phyloP scores from a whole-genome alignment of 1,284 basidiomycete species.

The Cystobasidium pallidum region DNA sequence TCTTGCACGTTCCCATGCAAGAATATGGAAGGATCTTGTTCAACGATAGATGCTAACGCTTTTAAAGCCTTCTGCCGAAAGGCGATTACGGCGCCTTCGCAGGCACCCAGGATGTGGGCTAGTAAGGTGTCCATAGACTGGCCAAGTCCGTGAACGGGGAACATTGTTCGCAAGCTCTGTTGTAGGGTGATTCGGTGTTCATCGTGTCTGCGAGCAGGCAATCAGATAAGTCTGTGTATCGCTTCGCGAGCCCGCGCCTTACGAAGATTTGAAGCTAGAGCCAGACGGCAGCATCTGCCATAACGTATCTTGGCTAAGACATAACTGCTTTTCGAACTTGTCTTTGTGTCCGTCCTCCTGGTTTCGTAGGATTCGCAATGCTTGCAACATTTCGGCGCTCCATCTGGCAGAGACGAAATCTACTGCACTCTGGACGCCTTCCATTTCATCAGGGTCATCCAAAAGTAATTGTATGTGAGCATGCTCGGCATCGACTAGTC shows the following conservation, averaged over 20 bases:
- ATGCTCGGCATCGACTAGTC: constrained; percentile 66
- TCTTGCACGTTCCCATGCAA: constrained; percentile 51
- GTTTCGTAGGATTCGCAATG: constrained; percentile 56
- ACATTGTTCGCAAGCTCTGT: constrained; percentile 71
- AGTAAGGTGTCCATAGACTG: constrained; percentile 79
- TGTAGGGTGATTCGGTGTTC: constrained; percentile 60
- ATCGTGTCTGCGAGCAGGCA: background rate
- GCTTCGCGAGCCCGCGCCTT: background rate
- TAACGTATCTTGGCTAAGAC: constrained; percentile 8
- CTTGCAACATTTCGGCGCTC: constrained; percentile 71
- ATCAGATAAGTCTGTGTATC: background rate
- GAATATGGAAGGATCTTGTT: constrained; percentile 80
- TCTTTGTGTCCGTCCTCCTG: constrained; percentile 25
- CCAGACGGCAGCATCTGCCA: constrained; percentile 23
- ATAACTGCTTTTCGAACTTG: constrained; percentile 36
- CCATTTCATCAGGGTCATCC: constrained; percentile 11
- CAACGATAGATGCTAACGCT: constrained; percentile 80
- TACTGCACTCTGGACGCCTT: constrained; percentile 59
- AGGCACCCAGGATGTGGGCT: constrained; percentile 70
- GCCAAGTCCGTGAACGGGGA: constrained; percentile 70
- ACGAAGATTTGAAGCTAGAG: constrained; percentile 12
- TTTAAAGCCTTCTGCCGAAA: constrained; percentile 87
- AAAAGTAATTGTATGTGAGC: constrained; percentile 59
- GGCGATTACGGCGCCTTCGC: constrained; percentile 79
- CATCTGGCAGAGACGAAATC: constrained; percentile 72